Conservation (phyloP, 2,329 filamentous ascomycete genomes). For the Nemania bipapillata region DNA sequence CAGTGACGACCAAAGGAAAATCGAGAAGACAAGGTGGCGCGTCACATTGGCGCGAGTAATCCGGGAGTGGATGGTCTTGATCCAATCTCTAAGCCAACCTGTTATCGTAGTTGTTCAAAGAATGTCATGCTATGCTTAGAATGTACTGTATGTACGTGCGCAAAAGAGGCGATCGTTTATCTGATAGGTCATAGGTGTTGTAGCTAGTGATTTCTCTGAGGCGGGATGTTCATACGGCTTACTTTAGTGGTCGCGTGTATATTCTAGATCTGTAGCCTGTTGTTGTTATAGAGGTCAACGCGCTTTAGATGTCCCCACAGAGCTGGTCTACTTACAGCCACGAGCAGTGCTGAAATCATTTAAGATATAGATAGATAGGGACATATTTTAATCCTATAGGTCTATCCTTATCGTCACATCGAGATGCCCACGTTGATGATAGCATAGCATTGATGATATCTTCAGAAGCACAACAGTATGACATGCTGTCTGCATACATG, state of each 20-base stretch:
- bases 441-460: slow-evolving; percentile 6
- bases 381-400: too few species aligned
- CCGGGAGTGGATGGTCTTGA: not conserved
- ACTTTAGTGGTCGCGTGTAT: not conserved
- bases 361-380: not conserved
- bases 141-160: not conserved
- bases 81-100: slow-evolving; percentile 12
- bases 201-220: not conserved
- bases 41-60: slow-evolving; percentile 23
- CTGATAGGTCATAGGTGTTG: not conserved
- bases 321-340: not conserved
- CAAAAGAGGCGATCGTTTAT: not conserved
- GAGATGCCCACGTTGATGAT: slow-evolving; percentile 9
- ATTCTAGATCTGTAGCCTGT: too few species aligned
- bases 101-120: slow-evolving; percentile 24
- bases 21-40: slow-evolving; percentile 23
- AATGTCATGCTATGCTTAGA: not conserved
- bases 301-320: slow-evolving; percentile 2
- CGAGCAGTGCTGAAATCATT: slow-evolving; percentile 10
- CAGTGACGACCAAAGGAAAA: slow-evolving; percentile 11
- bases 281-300: not conserved
- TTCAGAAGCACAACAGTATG: not conserved
- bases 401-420: slow-evolving; percentile 4
- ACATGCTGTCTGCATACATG: too few species aligned
- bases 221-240: too few species aligned